A percentile compares a stretch with the other conserved stretches of the same genome.
phyloP scores from a whole-genome alignment of 345 rosid genomes.

The Citrus mangshanensis region DNA sequence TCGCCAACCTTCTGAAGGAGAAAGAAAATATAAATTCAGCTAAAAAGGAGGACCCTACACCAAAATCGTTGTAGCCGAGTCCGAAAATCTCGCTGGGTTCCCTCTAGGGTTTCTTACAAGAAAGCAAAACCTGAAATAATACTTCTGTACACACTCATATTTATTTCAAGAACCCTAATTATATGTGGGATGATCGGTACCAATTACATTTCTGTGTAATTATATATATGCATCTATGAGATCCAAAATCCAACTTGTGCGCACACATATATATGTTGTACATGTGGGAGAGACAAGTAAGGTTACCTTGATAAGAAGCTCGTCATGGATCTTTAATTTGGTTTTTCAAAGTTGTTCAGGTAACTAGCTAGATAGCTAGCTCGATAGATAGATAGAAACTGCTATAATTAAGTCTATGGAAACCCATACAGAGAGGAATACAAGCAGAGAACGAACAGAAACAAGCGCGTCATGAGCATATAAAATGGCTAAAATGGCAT shows the following conservation, averaged over 20 bases:
- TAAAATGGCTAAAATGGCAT: constrained; percentile 39
- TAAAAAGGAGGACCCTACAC: neutral
- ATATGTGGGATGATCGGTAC: too few species aligned
- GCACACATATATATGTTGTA: neutral
- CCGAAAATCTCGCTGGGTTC: neutral
- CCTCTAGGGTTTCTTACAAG: neutral
- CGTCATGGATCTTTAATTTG: neutral
- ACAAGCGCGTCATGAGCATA: too few species aligned
- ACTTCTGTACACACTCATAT: neutral
- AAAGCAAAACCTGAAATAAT: neutral
- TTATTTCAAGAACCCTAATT: neutral
- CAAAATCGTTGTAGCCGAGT: neutral
- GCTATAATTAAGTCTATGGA: neutral
- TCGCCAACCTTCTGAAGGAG: neutral
- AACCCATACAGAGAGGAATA: neutral
- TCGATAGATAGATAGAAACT: too few species aligned
- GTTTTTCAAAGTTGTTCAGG: neutral
- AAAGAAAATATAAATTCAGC: neutral
- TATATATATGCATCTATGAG: too few species aligned
- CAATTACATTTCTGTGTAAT: too few species aligned
- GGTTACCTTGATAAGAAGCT: neutral
- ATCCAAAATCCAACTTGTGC: neutral
- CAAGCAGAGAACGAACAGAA: too few species aligned
- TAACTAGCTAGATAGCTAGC: too few species aligned
- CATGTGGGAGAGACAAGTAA: neutral